phyloP scores from a whole-genome alignment of 345 rosid species.

The Punica granatum region DNA sequence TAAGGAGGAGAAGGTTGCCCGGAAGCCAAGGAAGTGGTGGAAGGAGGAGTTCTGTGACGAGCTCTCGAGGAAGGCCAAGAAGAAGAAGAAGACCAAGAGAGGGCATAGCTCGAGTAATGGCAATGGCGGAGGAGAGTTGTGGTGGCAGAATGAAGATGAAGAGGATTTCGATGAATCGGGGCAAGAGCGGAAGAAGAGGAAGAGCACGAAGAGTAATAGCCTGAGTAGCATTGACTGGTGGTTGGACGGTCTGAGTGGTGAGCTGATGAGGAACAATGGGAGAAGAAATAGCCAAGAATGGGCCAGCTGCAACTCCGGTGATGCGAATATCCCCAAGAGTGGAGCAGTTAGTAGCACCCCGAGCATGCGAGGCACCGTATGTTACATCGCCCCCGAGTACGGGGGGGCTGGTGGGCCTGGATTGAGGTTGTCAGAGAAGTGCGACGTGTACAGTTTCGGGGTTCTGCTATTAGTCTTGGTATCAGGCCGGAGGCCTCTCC shows the following conservation, averaged over 20 bases:
- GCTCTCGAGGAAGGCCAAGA: slow-evolving; percentile 50
- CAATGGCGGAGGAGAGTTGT: background rate
- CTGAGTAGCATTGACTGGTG: slow-evolving; percentile 79
- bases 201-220: slow-evolving; percentile 23
- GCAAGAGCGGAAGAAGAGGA: slow-evolving; percentile 37
- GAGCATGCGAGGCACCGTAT: slow-evolving; percentile 93
- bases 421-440: slow-evolving; percentile 63
- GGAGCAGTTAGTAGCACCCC: slow-evolving; percentile 83
- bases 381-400: slow-evolving; percentile 85
- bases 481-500: slow-evolving; percentile 82
- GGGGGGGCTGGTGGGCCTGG: slow-evolving; percentile 30
- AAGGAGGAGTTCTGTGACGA: slow-evolving; percentile 86
- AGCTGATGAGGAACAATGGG: slow-evolving; percentile 37
- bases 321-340: slow-evolving; percentile 64
- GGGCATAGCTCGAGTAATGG: background rate
- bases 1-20: slow-evolving; percentile 29
- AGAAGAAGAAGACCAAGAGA: slow-evolving; percentile 34
- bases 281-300: slow-evolving; percentile 39
- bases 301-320: slow-evolving; percentile 6
- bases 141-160: background rate
- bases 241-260: slow-evolving; percentile 68
- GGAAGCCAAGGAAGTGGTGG: slow-evolving; percentile 95
- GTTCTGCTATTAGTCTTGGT: slow-evolving; percentile 66
- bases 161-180: slow-evolving; percentile 3
- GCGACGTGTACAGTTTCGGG: slow-evolving; percentile 85